These are phyloP conservation scores for Calocera viscosa DNA, from an alignment of 768 basidiomycete species.

Conservation along the genomic window DNA sequence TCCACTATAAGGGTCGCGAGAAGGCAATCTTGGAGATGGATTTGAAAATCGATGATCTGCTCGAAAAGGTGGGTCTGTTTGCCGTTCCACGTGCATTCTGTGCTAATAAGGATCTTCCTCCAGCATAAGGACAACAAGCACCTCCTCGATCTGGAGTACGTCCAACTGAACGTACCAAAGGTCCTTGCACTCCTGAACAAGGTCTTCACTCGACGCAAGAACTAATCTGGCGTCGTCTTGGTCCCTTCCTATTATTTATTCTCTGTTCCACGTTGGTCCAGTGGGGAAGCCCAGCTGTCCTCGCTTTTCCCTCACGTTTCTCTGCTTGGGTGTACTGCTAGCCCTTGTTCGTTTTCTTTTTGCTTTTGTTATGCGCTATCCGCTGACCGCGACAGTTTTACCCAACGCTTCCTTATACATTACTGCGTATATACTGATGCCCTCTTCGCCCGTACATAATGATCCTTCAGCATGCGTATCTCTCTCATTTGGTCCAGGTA, in stretches of 20 bases:
- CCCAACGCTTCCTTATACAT: background rate
- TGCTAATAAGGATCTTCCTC: constrained; percentile 14
- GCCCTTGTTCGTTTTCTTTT: background rate
- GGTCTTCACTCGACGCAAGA: constrained; percentile 68
- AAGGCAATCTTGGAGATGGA: constrained; percentile 99
- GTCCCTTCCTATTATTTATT: background rate
- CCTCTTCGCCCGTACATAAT: background rate
- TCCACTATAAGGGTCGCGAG: constrained; percentile 97
- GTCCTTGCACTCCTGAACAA: constrained; percentile 86
- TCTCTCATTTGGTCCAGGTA: background rate
- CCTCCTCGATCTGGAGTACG: constrained; percentile 90
- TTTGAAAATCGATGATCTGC: constrained; percentile 91
- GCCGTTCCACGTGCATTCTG: background rate
- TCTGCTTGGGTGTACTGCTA: background rate
- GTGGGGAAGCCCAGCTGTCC: background rate
- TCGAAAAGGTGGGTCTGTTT: constrained; percentile 68
- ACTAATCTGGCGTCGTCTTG: background rate
- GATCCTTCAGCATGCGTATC: background rate
- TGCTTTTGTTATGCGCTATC: background rate
- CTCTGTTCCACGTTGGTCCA: background rate
- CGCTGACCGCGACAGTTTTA: background rate
- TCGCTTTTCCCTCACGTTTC: background rate
- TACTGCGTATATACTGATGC: background rate
- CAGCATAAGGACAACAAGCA: constrained; percentile 99
- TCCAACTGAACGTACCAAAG: constrained; percentile 92